Conservation (phyloP, 2,329 filamentous ascomycete species). For the Apiospora koreana region DNA sequence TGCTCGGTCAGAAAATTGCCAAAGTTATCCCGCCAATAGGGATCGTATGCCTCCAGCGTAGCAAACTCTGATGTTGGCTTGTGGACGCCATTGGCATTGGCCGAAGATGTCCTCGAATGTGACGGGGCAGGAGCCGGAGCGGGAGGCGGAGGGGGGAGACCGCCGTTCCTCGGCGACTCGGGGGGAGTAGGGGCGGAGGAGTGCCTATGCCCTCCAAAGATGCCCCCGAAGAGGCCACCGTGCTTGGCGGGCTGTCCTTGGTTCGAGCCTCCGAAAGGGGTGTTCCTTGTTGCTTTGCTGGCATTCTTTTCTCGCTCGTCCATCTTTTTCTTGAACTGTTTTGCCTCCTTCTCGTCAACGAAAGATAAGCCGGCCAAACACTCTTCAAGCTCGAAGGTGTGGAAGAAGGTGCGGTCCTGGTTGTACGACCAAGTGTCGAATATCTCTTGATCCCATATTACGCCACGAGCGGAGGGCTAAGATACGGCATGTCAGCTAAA, state of each 20-base stretch:
- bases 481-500: constrained; percentile 5
- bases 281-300: constrained; percentile 80
- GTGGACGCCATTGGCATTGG: constrained; percentile 46
- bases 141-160: constrained; percentile 28
- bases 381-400: constrained; percentile 93
- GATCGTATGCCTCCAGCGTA: constrained; percentile 64
- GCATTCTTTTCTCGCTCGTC: constrained; percentile 94
- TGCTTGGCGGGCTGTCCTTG: constrained; percentile 45
- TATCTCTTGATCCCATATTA: constrained; percentile 97
- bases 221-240: constrained; percentile 56
- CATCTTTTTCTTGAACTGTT: constrained; percentile 96
- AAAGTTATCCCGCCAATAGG: constrained; percentile 65
- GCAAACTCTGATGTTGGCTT: constrained; percentile 57
- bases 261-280: constrained; percentile 65
- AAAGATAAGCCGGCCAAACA: constrained; percentile 91
- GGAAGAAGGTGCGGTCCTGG: constrained; percentile 96
- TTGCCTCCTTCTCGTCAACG: constrained; percentile 95
- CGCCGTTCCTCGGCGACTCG: constrained; percentile 49
- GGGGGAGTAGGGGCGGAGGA: constrained; percentile 59
- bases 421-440: constrained; percentile 95
- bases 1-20: constrained; percentile 63
- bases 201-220: constrained; percentile 63
- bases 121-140: constrained; percentile 37
- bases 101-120: constrained; percentile 40
- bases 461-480: constrained; percentile 75